Percentiles rank a stretch among this genome's conserved stretches.
Conservation (phyloP, 768 basidiomycete genomes). For the Phanerochaete sordida region DNA sequence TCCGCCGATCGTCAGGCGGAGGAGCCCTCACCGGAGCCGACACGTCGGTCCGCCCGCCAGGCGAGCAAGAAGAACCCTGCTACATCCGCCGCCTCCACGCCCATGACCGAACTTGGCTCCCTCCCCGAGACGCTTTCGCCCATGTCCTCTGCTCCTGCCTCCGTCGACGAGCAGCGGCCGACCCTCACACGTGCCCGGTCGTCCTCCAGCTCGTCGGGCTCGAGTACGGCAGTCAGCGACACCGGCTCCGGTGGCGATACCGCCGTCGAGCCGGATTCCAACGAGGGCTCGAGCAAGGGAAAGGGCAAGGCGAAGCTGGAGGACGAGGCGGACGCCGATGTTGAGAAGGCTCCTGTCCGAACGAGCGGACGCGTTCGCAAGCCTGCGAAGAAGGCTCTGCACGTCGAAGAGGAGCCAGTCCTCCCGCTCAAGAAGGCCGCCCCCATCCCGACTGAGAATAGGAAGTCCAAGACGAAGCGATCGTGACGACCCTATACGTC, state of each 20-base stretch:
- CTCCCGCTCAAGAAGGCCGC: not conserved
- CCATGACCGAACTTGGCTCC: not conserved
- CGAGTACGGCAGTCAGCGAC: not conserved
- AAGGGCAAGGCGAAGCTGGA: not conserved
- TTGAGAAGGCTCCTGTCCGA: not conserved
- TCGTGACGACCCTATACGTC: not conserved
- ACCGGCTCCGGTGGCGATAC: not conserved
- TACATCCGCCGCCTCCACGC: not conserved
- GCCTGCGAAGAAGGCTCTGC: constrained; percentile 1
- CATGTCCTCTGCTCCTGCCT: not conserved
- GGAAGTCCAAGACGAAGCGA: not conserved
- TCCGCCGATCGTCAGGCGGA: not conserved
- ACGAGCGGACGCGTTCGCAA: constrained; percentile 7
- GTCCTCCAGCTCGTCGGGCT: constrained; percentile 6
- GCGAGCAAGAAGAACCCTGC: not conserved
- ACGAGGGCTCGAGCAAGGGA: not conserved
- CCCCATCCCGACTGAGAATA: not conserved
- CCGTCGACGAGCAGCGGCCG: not conserved
- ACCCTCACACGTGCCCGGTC: constrained; percentile 1
- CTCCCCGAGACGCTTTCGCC: not conserved
- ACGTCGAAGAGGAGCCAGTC: not conserved
- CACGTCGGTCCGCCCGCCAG: constrained; percentile 8
- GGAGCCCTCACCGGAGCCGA: not conserved
- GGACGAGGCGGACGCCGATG: not conserved
- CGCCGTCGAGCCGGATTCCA: constrained; percentile 1